Base-by-base conservation (phyloP, 169 alveolate species). In the Plasmodium coatneyi region DNA sequence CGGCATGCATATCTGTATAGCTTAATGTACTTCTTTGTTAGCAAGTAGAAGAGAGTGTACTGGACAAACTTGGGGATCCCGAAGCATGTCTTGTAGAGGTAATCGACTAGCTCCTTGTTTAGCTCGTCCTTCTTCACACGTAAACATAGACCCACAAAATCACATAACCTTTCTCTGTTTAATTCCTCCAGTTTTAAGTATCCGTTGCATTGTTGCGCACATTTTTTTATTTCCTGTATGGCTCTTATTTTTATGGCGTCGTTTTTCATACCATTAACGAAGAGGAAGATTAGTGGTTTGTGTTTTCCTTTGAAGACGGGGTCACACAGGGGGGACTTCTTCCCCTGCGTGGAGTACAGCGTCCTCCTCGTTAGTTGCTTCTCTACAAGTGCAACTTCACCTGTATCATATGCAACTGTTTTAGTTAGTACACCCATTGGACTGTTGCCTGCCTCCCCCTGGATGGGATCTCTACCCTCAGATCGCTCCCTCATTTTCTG, bases 61-160 rank as follows among this genome's bases (percentile, higher is more conserved):
- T 92, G 93, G 1, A 95, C 93, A 80, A 92, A 95, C 46, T 95
- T 93, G 0, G 96, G 96, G 22, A 95, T 86, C 14, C 96, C 96
- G 80, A 93, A 95, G 60, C 96, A 95, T 0, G 92, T 91, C 41
- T 95, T 83, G 34, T 95, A 79, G 6, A 95, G 87, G 78, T 95
- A 95, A 49, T 95, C 93, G 32, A 95, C 93, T 14, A 95, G 56
- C 74, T 92, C 92, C 28, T 52, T 83, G 22, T 84, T 86, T 36
- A 95, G 74, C 86, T 92, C 90, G 19, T 86, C 71, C 39, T 87
- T 82, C 46, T 70, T 28, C 6, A 92, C 60, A 56, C 83, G 83
- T 49, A 95, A 76, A 43, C 93, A 95, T 39, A 89, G 56, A 25
- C 92, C 92, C 5, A 95, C 95, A 80, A 95, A 95, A 12, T 92